phyloP scores from a whole-genome alignment of 306 rosid species.

The Prinsepia uniflora region DNA sequence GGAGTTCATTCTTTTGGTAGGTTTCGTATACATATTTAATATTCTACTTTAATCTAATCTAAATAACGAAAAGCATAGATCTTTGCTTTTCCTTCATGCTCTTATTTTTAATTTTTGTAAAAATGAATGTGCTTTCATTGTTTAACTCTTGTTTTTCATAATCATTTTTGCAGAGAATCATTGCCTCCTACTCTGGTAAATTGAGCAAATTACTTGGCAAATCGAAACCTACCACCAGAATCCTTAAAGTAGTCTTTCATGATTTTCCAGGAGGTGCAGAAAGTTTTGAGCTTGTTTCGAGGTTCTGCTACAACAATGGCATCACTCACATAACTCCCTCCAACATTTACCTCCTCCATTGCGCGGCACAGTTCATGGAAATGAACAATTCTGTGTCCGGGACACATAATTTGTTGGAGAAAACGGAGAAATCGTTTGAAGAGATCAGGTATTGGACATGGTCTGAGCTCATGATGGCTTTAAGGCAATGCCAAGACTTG shows the following conservation, averaged over 20 bases:
- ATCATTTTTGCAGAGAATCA: slow-evolving; percentile 42
- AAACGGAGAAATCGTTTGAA: slow-evolving; percentile 53
- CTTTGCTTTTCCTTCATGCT: too few species aligned
- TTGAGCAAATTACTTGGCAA: slow-evolving; percentile 66
- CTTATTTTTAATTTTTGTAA: background rate
- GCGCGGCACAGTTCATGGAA: slow-evolving; percentile 82
- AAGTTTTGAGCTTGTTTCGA: slow-evolving; percentile 72
- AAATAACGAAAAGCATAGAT: too few species aligned
- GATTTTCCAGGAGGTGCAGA: slow-evolving; percentile 95
- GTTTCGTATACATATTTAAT: background rate
- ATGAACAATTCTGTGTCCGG: slow-evolving; percentile 54
- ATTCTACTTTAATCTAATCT: too few species aligned
- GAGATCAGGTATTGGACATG: slow-evolving; percentile 76
- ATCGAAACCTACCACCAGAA: slow-evolving; percentile 41
- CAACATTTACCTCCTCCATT: slow-evolving; percentile 46
- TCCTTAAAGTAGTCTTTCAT: slow-evolving; percentile 72
- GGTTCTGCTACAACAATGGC: slow-evolving; percentile 74
- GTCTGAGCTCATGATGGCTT: slow-evolving; percentile 62
- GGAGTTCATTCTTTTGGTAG: slow-evolving; percentile 38
- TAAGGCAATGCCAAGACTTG: slow-evolving; percentile 62
- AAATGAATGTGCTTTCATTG: too few species aligned
- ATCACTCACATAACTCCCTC: slow-evolving; percentile 49
- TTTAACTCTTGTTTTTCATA: slow-evolving; percentile 8
- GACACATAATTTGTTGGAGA: slow-evolving; percentile 47
- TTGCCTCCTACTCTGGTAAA: slow-evolving; percentile 61